phyloP scores from a whole-genome alignment of 2,329 filamentous ascomycete genomes.

The Monilinia fructigena region DNA sequence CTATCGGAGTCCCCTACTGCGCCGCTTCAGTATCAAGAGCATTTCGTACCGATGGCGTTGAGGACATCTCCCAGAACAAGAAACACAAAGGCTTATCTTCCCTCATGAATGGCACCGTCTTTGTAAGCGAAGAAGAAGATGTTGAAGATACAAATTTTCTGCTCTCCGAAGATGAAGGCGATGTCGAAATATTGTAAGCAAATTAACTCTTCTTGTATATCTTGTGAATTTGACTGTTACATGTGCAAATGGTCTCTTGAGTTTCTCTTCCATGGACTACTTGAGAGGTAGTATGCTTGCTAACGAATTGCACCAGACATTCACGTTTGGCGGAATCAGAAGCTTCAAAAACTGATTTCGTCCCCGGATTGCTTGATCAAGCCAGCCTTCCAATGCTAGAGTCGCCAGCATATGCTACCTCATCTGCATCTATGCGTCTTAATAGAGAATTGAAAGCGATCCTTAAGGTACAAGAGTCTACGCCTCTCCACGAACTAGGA shows the following conservation, averaged over 20 bases:
- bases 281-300: neutral
- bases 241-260: neutral
- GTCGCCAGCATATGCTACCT: conserved; percentile 63
- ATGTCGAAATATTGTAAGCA: conserved; percentile 27
- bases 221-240: neutral
- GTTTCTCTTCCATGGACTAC: neutral
- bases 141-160: conserved; percentile 44
- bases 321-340: conserved; percentile 11
- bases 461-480: conserved; percentile 60
- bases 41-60: conserved; percentile 28
- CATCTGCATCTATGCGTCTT: conserved; percentile 59
- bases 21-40: conserved; percentile 36
- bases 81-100: conserved; percentile 21
- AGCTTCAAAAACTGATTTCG: conserved; percentile 54
- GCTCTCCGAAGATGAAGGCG: conserved; percentile 40
- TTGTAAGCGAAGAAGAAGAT: conserved; percentile 35
- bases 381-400: conserved; percentile 62
- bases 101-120: neutral
- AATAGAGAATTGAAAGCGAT: conserved; percentile 64
- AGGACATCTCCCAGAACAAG: neutral
- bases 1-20: conserved; percentile 36
- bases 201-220: neutral
- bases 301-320: conserved; percentile 10
- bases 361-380: conserved; percentile 64
- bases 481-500: conserved; percentile 65